phyloP scores from a whole-genome alignment of 495 filamentous ascomycete species.

The Penicillium silybi region DNA sequence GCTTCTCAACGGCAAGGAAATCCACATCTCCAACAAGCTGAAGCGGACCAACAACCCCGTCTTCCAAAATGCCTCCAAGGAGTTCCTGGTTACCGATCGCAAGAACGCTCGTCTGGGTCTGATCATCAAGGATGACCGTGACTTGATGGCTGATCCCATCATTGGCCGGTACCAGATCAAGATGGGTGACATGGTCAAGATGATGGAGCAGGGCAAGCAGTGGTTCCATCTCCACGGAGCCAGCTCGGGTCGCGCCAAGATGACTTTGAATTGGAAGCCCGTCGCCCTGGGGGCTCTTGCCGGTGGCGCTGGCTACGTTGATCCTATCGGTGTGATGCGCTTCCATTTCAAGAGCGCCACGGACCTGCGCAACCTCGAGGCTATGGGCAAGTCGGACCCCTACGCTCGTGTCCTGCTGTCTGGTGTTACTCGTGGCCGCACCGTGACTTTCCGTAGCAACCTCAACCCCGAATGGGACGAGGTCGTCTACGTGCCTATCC shows the following conservation, averaged over 20 bases:
- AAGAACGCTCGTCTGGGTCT: slow-evolving; percentile 85
- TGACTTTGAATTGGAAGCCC: slow-evolving; percentile 91
- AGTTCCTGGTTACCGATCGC: slow-evolving; percentile 88
- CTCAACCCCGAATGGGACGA: slow-evolving; percentile 96
- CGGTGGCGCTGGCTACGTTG: slow-evolving; percentile 84
- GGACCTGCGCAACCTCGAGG: slow-evolving; percentile 86
- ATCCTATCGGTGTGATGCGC: slow-evolving; percentile 90
- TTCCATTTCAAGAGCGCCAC: slow-evolving; percentile 83
- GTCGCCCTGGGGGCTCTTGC: slow-evolving; percentile 74
- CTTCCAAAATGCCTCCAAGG: slow-evolving; percentile 85
- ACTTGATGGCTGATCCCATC: slow-evolving; percentile 75
- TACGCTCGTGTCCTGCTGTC: slow-evolving; percentile 87
- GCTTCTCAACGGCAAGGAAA: slow-evolving; percentile 83
- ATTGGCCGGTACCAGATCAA: slow-evolving; percentile 92
- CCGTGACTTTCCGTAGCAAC: slow-evolving; percentile 94
- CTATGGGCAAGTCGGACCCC: slow-evolving; percentile 94
- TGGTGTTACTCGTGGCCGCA: slow-evolving; percentile 82
- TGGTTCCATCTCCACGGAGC: slow-evolving; percentile 88
- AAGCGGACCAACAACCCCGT: slow-evolving; percentile 97
- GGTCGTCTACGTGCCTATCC: slow-evolving; percentile 88
- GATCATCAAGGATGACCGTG: slow-evolving; percentile 91
- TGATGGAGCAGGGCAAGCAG: slow-evolving; percentile 88
- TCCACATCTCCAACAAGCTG: slow-evolving; percentile 78
- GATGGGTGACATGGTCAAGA: slow-evolving; percentile 84
- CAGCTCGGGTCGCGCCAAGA: slow-evolving; percentile 80